Evolutionary conservation across 495 filamentous ascomycete species (phyloP).

Genomic region (Hyphodiscus hymeniophilus): DNA sequence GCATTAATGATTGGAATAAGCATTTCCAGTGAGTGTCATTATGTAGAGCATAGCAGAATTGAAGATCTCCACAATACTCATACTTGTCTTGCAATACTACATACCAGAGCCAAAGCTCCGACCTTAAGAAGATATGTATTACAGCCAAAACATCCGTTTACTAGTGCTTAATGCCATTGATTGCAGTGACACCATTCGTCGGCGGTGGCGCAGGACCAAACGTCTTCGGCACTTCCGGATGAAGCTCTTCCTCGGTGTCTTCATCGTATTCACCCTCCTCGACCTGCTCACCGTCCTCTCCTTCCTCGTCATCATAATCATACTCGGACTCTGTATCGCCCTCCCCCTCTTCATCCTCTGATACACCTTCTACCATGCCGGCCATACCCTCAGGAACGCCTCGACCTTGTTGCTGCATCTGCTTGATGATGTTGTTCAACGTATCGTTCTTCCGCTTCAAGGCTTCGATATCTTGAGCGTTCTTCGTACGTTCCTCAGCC

Average conservation of each 20-base stretch:
- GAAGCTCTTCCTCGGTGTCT: conserved; percentile 50
- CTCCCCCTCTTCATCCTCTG: conserved; percentile 36
- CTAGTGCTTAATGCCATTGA: conserved; percentile 37
- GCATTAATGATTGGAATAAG: no score
- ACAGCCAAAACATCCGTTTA: conserved; percentile 5
- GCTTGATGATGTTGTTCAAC: conserved; percentile 84
- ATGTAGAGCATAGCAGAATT: no score
- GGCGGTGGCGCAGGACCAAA: conserved; percentile 49
- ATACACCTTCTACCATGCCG: conserved; percentile 45
- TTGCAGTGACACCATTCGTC: conserved; percentile 28
- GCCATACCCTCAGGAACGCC: conserved; percentile 50
- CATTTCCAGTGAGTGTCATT: no score
- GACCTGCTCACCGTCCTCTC: conserved; percentile 67
- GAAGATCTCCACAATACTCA: no score
- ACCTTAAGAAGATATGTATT: conserved; percentile 8
- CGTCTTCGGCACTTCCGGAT: conserved; percentile 40
- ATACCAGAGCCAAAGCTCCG: conserved; percentile 7
- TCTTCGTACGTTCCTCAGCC: conserved; percentile 87
- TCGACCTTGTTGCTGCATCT: conserved; percentile 87
- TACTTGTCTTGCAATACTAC: no score
- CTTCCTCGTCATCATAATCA: conserved; percentile 61
- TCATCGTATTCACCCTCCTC: conserved; percentile 58
- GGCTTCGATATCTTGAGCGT: conserved; percentile 70
- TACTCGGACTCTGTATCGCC: conserved; percentile 68
- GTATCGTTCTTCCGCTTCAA: conserved; percentile 85